phyloP scores from a whole-genome alignment of 2,329 filamentous ascomycete genomes.

The Nigrospora oryzae region DNA sequence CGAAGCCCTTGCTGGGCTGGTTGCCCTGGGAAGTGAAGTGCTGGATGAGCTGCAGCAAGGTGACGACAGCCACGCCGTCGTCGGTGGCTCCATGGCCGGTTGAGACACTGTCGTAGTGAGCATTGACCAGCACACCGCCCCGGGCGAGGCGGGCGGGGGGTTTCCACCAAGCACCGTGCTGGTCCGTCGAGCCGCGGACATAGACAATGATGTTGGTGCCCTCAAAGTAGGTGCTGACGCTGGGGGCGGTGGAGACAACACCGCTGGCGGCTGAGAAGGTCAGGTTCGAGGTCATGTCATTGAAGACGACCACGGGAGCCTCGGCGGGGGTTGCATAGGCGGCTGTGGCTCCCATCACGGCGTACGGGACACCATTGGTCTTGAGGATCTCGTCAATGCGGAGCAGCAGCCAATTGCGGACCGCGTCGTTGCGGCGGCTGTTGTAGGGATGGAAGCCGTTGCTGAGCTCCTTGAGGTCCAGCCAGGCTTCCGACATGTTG shows the following conservation, averaged over 20 bases:
- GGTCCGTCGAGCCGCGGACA: conserved; percentile 68
- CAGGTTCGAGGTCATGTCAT: conserved; percentile 69
- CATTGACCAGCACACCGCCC: conserved; percentile 1
- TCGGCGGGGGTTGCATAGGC: conserved; percentile 21
- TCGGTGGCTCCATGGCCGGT: conserved; percentile 87
- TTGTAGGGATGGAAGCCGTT: conserved; percentile 81
- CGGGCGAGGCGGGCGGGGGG: conserved; percentile 8
- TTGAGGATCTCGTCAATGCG: conserved; percentile 64
- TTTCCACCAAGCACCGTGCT: conserved; percentile 63
- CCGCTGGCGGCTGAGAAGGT: conserved; percentile 41
- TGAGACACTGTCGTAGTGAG: conserved; percentile 52
- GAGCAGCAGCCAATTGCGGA: conserved; percentile 66
- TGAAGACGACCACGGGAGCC: conserved; percentile 56
- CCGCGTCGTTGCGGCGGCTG: conserved; percentile 70
- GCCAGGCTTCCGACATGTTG: conserved; percentile 80
- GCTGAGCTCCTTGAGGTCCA: conserved; percentile 70
- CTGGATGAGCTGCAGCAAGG: conserved; percentile 71
- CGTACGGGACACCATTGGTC: conserved; percentile 34
- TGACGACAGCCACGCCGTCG: conserved; percentile 80
- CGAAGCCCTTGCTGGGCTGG: conserved; percentile 66
- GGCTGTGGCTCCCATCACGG: background rate
- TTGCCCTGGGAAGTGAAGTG: conserved; percentile 69
- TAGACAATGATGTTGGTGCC: conserved; percentile 85
- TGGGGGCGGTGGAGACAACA: conserved; percentile 9
- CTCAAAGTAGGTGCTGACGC: conserved; percentile 67